Evolutionary conservation across 1,139 yeast genomes (phyloP), one percentile per base, ranked within the genome.

Genomic region (Suhomyces bokatorum): DNA sequence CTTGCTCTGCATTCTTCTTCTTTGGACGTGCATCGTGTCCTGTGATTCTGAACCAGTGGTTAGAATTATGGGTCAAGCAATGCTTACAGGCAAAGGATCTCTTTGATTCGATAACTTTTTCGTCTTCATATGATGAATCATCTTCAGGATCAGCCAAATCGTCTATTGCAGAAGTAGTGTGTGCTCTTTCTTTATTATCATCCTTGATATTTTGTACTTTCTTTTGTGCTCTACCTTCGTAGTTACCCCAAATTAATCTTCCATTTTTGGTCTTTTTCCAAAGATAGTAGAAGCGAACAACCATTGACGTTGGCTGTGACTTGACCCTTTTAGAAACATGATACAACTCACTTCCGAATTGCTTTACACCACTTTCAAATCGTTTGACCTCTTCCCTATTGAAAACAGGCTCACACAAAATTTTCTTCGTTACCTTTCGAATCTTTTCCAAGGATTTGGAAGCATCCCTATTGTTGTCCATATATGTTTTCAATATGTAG

Each of bases 231-330:
- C 97, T 67, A 1, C 95, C 95, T 47, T 82, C 84, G 56, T 70
- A 87, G 57, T 84, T 84, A 31, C 89, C 97, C 96, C 97, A 89
- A 13, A 87, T 86, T 40, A 66, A 59, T 51, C 77, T 80, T 0
- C 98, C 98, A 44, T 75, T 75, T 27, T 77, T 70, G 0, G 97
- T 84, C 62, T 91, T 91, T 63, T 91, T 91, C 98, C 98, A 91
- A 42, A 87, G 68, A 57, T 91, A 91, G 58, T 88, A 91, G 59
- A 77, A 91, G 43, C 97, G 67, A 1, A 91, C 97, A 50, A 90
- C 76, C 82, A 85, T 87, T 0, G 91, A 77, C 43, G 82, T 70
- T 0, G 88, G 72, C 53, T 87, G 95, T 0, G 90, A 75, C 34
- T 77, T 77, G 6, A 91, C 95, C 50, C 75, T 78, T 57, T 82